Evolutionary conservation across 2,329 filamentous ascomycete genomes (phyloP), one percentile per base, ranked within the genome.

Genomic region (Westerdykella aurantiaca): DNA sequence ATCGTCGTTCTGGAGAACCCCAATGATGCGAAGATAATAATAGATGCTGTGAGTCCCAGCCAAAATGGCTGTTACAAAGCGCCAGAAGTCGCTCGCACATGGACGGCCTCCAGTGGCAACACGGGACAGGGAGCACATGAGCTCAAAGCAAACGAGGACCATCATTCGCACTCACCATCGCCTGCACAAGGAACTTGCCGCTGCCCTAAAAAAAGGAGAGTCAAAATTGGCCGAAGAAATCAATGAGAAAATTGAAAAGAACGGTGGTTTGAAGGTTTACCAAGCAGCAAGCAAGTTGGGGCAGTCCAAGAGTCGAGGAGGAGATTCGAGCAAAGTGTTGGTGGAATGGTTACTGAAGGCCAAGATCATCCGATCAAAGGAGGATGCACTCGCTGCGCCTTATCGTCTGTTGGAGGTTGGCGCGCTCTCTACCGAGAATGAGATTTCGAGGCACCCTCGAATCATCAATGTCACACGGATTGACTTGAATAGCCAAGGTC

Each of bases 351-450:
- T 84, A 23, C 57, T 60, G 25, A 56, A 62, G 23, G 46, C 49
- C 25, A 45, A 52, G n/a, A 42, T 64, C 11, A 31, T 66, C 22
- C 6, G 9, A 37, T 0, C 17, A 11, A 16, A 39, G 5, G 25
- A 29, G 25, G 25, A 29, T 29, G 25, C 25, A 29, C 11, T 12
- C 25, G 7, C 4, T 29, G 11, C 40, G 4, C 34, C 43, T 42
- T 66, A 88, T 33, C 79, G 75, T 16, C 81, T 97, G 71, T 80
- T 98, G 6, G 93, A 98, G 68, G 82, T 98, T 39, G 93, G 93
- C 6, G 86, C 90, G 1, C 72, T 98, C 41, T 94, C 88, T 54
- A 86, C 82, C 2, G 77, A 78, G 33, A 98, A 98, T 64, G 85
- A 85, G 12, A 95, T 89, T 66, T 91, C 89, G 0, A 79, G 74